Conservation (phyloP, 345 rosid species). For the Boechera retrofracta region DNA sequence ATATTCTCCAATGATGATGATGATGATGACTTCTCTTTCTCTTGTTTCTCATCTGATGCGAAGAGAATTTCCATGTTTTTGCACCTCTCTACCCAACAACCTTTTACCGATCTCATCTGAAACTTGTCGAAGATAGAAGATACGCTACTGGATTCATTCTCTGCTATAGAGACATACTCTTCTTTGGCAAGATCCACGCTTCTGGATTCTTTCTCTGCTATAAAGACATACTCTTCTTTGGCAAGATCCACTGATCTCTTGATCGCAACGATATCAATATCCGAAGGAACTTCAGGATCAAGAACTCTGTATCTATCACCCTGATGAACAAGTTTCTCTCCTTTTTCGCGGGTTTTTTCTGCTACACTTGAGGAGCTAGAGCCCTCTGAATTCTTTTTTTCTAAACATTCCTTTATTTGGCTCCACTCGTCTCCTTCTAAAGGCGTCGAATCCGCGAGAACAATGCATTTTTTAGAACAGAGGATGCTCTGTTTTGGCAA, state of each 20-base stretch:
- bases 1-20: constrained; percentile 42
- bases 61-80: constrained; percentile 40
- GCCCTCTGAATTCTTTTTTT: neutral
- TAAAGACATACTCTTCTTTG: constrained; percentile 44
- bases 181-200: constrained; percentile 26
- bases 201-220: constrained; percentile 38
- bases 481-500: constrained; percentile 30
- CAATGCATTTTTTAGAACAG: constrained; percentile 27
- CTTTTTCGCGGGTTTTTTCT: neutral
- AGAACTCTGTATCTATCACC: constrained; percentile 27
- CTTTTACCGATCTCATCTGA: constrained; percentile 41
- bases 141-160: constrained; percentile 33
- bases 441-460: constrained; percentile 21
- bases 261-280: constrained; percentile 15
- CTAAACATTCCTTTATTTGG: constrained; percentile 12
- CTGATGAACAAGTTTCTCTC: constrained; percentile 8
- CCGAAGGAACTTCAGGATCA: constrained; percentile 31
- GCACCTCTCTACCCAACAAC: constrained; percentile 61
- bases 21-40: constrained; percentile 19
- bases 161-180: constrained; percentile 45
- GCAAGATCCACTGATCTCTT: constrained; percentile 49
- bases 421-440: constrained; percentile 17
- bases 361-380: neutral
- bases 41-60: constrained; percentile 21
- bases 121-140: constrained; percentile 46